Evolutionary conservation across 192 early-diverging fungal species (phyloP).

Genomic region (Diversispora epigaea): DNA sequence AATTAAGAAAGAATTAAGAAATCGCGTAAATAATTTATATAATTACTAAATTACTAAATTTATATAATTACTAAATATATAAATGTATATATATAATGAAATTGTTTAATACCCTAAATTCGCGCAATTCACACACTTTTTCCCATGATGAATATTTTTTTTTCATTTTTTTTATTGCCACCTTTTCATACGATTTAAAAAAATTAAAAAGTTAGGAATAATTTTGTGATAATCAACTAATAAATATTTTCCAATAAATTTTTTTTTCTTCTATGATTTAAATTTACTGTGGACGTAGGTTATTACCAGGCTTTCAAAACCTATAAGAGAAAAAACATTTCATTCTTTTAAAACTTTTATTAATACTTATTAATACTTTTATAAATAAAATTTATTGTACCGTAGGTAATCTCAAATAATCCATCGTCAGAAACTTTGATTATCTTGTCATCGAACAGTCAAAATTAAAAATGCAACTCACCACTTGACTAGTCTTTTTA

Average conservation of each 20-base stretch:
- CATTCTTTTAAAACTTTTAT: too few relatives aligned
- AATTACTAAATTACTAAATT: too few relatives aligned
- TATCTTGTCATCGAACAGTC: neutral
- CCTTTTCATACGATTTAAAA: conserved; percentile 45
- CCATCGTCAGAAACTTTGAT: too few relatives aligned
- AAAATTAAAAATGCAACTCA: conserved; percentile 39
- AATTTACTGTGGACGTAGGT: too few relatives aligned
- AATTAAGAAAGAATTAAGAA: neutral
- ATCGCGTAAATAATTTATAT: neutral
- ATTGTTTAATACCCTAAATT: conserved; percentile 63
- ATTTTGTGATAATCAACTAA: neutral
- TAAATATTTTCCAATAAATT: too few relatives aligned
- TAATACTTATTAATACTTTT: too few relatives aligned
- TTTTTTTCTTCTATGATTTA: too few relatives aligned
- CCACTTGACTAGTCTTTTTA: conserved; percentile 62
- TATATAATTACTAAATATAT: neutral
- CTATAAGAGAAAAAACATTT: too few relatives aligned
- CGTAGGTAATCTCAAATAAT: too few relatives aligned
- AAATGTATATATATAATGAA: neutral
- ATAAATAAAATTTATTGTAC: too few relatives aligned
- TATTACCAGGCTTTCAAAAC: too few relatives aligned
- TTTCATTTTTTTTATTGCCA: conserved; percentile 91
- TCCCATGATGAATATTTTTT: conserved; percentile 71
- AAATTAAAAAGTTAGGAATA: neutral
- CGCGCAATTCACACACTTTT: conserved; percentile 71